phyloP scores from a whole-genome alignment of 768 basidiomycete species.

The Calocera cornea region DNA sequence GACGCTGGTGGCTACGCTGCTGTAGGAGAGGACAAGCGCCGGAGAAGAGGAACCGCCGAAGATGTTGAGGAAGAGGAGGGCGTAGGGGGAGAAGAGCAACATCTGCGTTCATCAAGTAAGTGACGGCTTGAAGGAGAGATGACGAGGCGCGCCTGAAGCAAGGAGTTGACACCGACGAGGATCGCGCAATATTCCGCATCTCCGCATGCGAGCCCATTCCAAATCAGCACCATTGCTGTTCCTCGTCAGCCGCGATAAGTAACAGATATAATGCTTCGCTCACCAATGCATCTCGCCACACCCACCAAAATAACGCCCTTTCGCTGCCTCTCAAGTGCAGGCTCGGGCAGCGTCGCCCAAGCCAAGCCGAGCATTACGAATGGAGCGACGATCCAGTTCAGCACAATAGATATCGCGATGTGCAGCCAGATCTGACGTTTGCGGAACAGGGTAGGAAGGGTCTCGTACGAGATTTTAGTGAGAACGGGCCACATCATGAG shows the following conservation, averaged over 20 bases:
- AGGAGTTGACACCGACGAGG: slow-evolving; percentile 65
- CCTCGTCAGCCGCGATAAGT: neutral
- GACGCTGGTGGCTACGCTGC: slow-evolving; percentile 49
- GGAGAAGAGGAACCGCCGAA: slow-evolving; percentile 37
- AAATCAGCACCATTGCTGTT: slow-evolving; percentile 63
- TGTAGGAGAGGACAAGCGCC: slow-evolving; percentile 40
- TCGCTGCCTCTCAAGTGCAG: slow-evolving; percentile 46
- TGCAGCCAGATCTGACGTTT: slow-evolving; percentile 50
- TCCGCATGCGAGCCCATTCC: slow-evolving; percentile 62
- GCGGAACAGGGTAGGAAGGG: slow-evolving; percentile 42
- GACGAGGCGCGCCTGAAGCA: slow-evolving; percentile 37
- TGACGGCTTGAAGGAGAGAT: neutral
- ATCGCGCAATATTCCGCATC: slow-evolving; percentile 63
- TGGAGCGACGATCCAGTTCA: slow-evolving; percentile 75
- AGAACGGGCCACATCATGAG: slow-evolving; percentile 80
- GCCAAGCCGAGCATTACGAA: slow-evolving; percentile 74
- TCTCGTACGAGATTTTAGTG: slow-evolving; percentile 48
- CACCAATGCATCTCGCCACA: slow-evolving; percentile 45
- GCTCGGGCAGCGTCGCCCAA: slow-evolving; percentile 72
- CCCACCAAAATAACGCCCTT: slow-evolving; percentile 76
- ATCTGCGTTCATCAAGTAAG: slow-evolving; percentile 25
- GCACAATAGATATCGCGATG: slow-evolving; percentile 46
- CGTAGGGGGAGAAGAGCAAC: slow-evolving; percentile 57
- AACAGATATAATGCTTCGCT: neutral
- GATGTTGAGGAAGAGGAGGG: slow-evolving; percentile 59